phyloP scores from a whole-genome alignment of 2,329 filamentous ascomycete species.

The Phyllosticta citrichinensis region DNA sequence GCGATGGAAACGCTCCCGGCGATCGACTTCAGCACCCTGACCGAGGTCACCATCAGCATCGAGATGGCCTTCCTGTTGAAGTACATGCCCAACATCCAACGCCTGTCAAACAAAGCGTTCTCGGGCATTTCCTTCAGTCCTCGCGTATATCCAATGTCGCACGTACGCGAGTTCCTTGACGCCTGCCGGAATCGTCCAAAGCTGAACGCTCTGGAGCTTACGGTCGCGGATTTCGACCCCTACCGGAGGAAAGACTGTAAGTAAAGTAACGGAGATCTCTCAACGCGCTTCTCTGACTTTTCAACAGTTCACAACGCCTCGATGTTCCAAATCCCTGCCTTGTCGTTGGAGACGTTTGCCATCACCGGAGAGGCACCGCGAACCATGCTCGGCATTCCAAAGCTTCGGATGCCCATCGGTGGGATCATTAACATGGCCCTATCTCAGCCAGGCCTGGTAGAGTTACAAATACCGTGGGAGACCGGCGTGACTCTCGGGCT shows the following conservation, averaged over 20 bases:
- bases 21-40: neutral
- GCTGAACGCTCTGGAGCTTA: neutral
- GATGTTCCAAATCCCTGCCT: neutral
- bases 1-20: neutral
- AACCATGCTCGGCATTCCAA: too few species aligned
- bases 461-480: neutral
- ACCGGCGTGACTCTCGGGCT: neutral
- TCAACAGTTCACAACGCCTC: neutral
- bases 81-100: neutral
- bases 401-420: neutral
- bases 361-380: neutral
- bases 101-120: neutral
- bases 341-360: neutral
- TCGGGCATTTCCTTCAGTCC: too few species aligned
- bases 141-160: too few species aligned
- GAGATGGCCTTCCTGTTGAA: neutral
- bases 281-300: too few species aligned
- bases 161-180: neutral
- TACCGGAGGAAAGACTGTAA: neutral
- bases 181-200: neutral
- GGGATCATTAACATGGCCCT: neutral
- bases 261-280: neutral
- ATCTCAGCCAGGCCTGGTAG: neutral
- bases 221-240: neutral
- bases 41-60: neutral